phyloP scores from a whole-genome alignment of 2,329 filamentous ascomycete species.

The Aspergillus brasiliensis region DNA sequence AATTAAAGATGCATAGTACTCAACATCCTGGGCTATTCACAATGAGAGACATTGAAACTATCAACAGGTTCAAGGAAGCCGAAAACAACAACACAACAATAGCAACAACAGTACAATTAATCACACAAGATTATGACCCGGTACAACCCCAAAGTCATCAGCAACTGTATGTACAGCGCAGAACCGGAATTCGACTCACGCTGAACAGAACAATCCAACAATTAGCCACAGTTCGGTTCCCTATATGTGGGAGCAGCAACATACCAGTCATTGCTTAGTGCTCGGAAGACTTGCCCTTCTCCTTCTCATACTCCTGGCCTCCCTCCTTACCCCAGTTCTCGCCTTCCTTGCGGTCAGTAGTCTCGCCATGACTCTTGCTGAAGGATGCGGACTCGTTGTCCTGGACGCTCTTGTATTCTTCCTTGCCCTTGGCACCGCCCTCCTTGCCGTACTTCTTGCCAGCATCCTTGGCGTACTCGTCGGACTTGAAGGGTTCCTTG shows the following conservation, averaged over 20 bases:
- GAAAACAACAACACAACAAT: neutral
- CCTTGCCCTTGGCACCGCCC: neutral
- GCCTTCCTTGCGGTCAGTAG: neutral
- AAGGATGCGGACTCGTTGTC: neutral
- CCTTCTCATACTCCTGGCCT: neutral
- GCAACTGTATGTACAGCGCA: neutral
- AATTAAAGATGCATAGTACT: too few relatives aligned
- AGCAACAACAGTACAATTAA: neutral
- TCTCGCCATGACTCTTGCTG: neutral
- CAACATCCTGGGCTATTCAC: neutral
- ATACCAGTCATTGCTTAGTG: neutral
- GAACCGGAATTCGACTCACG: neutral
- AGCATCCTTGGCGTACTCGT: neutral
- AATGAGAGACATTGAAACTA: constrained; percentile 2
- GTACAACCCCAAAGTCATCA: neutral
- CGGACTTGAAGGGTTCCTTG: neutral
- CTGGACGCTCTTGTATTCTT: neutral
- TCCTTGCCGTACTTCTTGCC: neutral
- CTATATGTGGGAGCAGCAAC: too few relatives aligned
- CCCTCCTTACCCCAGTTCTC: neutral
- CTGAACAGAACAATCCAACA: too few relatives aligned
- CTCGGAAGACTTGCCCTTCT: neutral
- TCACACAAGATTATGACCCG: neutral
- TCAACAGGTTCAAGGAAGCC: constrained; percentile 2
- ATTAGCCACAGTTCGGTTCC: too few relatives aligned